Base-by-base conservation (phyloP, 805 yeast species). In the Myxozyma geophila region DNA sequence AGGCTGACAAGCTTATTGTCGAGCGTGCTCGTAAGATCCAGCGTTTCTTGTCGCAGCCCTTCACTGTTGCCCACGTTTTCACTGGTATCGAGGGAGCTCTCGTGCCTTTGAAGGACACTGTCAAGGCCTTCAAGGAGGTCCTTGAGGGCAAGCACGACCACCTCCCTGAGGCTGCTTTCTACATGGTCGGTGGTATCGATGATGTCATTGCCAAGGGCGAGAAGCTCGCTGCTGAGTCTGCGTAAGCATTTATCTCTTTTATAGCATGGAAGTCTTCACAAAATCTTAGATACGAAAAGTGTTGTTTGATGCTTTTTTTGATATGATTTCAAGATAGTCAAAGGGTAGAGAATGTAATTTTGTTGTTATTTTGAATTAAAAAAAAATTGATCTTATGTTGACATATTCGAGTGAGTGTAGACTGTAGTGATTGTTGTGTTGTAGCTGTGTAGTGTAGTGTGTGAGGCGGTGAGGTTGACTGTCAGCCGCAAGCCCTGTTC, bases 11-110 rank as follows among this genome's bases (percentile, higher is more conserved):
- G 85, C 88, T 95, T 80, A 93, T 98, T 72, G 99, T 95, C 81
- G 99, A 95, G 87, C 93, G 99, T 87, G 99, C 99, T 76, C 91
- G 99, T 87, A 95, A 95, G 89, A 92, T 95, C 78, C 98, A 95
- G 86, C 90, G 98, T 86, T 95, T 95, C 96, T 86, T 95, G 81
- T 95, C 99, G 77, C 99, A 95, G 86, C 99, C 99, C 75, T 95
- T 95, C 83, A 95, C 98, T 68, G 99, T 95, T 74, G 99, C 99
- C 75, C 97, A 95, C 85, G 98, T 95, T 78, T 95, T 95, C 92
- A 95, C 99, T 76, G 99, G 99, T 92, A 92, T 95, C 76, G 87
- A 91, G 84, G 99, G 99, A 84, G 90, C 88, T 80, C 88, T 95
- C 80, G 99, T 95, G 72, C 88, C 97, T 83, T 86, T 95, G 80